Evolutionary conservation across 2,329 filamentous ascomycete species (phyloP).

Genomic region (Diaporthe sp.): DNA sequence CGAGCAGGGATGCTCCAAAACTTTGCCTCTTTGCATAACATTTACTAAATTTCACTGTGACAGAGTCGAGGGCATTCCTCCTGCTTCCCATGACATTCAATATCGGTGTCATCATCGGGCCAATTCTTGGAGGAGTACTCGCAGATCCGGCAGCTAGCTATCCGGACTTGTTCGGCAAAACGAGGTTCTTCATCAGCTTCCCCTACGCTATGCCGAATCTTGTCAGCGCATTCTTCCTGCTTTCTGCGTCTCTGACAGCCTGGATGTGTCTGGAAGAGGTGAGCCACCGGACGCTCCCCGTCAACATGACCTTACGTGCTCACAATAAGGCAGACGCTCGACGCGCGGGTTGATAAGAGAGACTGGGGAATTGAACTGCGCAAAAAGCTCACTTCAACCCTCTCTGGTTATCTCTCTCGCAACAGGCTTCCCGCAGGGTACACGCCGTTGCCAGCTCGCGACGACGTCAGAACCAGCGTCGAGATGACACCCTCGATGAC

Average conservation of each 20-base stretch:
- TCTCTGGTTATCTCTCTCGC: constrained; percentile 46
- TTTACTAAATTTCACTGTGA: constrained; percentile 43
- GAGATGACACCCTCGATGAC: constrained; percentile 47
- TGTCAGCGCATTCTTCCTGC: constrained; percentile 63
- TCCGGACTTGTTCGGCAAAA: constrained; percentile 60
- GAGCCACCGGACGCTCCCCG: constrained; percentile 21
- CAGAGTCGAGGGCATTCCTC: constrained; percentile 57
- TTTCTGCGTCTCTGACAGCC: constrained; percentile 58
- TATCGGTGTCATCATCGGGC: constrained; percentile 72
- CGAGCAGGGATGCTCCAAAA: background rate
- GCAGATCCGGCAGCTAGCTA: constrained; percentile 61
- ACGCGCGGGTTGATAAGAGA: constrained; percentile 56
- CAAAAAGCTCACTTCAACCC: constrained; percentile 49
- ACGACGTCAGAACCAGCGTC: constrained; percentile 47
- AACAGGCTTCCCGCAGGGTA: constrained; percentile 48
- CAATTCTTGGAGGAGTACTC: constrained; percentile 63
- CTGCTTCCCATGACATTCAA: constrained; percentile 80
- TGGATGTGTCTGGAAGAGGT: constrained; percentile 68
- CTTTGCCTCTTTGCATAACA: too few relatives aligned
- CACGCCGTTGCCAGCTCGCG: constrained; percentile 51
- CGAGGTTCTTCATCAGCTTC: constrained; percentile 61
- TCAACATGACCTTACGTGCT: constrained; percentile 8
- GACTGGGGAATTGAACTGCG: constrained; percentile 61
- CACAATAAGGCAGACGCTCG: constrained; percentile 57
- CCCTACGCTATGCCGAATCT: constrained; percentile 70